Evolutionary conservation across 306 rosid species (phyloP).

Genomic region (Prunus padus): DNA sequence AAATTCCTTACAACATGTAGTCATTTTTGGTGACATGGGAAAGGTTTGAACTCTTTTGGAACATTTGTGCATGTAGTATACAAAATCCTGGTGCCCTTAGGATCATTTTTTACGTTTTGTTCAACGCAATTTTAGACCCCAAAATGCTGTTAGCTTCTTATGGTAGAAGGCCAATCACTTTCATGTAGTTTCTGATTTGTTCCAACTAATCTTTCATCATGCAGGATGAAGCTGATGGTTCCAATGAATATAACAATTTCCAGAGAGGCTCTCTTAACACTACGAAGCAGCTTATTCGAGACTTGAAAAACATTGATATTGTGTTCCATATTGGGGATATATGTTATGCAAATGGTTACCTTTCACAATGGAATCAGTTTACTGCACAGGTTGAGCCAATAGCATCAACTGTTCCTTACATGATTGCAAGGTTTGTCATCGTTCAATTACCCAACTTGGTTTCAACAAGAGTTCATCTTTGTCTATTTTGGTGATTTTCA

Average conservation of each 20-base stretch:
- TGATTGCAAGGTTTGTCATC: conserved; percentile 68
- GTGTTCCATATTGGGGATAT: conserved; percentile 87
- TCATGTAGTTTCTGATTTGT: not conserved
- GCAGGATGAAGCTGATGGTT: conserved; percentile 81
- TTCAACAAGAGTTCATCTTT: not conserved
- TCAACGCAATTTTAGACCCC: not conserved
- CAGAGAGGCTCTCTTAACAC: conserved; percentile 87
- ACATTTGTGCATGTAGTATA: not conserved
- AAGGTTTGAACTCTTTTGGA: conserved; percentile 48
- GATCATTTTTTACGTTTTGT: not conserved
- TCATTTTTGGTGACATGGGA: conserved; percentile 91
- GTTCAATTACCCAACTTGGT: not conserved
- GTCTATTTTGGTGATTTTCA: conserved; percentile 23
- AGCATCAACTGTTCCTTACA: conserved; percentile 79
- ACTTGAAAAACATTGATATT: conserved; percentile 68
- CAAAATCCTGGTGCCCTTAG: not conserved
- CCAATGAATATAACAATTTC: conserved; percentile 74
- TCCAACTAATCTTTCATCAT: not conserved
- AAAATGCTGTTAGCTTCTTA: not conserved
- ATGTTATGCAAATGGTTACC: conserved; percentile 80
- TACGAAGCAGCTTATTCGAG: conserved; percentile 64
- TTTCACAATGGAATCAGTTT: conserved; percentile 94
- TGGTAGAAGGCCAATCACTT: not conserved
- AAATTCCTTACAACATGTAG: conserved; percentile 69
- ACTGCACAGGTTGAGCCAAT: conserved; percentile 88